A percentile compares a stretch with the other conserved stretches of the same genome.
These are phyloP conservation scores for Fraxinus baroniana DNA, from an alignment of 305 asterid species.

Conservation along the genomic window DNA sequence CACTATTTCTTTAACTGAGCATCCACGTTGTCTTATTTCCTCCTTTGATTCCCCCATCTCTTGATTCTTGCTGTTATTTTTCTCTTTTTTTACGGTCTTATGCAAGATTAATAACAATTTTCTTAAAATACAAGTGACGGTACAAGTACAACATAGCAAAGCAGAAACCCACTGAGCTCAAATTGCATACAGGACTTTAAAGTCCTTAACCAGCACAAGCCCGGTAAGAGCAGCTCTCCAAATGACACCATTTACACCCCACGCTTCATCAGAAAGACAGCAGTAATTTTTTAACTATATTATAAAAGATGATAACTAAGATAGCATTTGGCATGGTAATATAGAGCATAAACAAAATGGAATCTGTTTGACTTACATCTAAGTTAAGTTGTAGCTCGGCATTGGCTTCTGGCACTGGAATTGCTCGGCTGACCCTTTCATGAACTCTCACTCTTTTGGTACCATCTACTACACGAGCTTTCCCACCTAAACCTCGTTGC, in stretches of 20 bases:
- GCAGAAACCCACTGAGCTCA: not conserved
- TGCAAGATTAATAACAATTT: not conserved
- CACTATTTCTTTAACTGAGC: not conserved
- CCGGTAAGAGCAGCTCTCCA: not conserved
- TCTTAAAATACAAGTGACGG: not conserved
- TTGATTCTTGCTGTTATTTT: not conserved
- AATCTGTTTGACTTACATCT: constrained; percentile 50
- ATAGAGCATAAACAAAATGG: constrained; percentile 2
- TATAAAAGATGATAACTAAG: not conserved
- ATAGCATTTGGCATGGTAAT: not conserved
- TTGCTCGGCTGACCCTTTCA: constrained; percentile 66
- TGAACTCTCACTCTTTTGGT: constrained; percentile 62
- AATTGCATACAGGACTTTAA: not conserved
- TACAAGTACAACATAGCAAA: not conserved
- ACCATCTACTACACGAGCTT: constrained; percentile 51
- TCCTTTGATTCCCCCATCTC: not conserved
- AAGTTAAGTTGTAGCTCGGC: constrained; percentile 89
- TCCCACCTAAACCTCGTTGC: constrained; percentile 60
- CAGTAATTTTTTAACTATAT: not conserved
- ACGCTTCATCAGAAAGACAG: not conserved
- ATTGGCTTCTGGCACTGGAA: constrained; percentile 97
- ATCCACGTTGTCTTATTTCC: not conserved
- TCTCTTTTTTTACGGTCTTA: not conserved
- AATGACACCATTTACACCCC: not conserved
- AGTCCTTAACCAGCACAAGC: not conserved